Evolutionary conservation across 257 asterid genomes (phyloP), one percentile per base, ranked within the genome.

Genomic region (Cruciata laevipes): DNA sequence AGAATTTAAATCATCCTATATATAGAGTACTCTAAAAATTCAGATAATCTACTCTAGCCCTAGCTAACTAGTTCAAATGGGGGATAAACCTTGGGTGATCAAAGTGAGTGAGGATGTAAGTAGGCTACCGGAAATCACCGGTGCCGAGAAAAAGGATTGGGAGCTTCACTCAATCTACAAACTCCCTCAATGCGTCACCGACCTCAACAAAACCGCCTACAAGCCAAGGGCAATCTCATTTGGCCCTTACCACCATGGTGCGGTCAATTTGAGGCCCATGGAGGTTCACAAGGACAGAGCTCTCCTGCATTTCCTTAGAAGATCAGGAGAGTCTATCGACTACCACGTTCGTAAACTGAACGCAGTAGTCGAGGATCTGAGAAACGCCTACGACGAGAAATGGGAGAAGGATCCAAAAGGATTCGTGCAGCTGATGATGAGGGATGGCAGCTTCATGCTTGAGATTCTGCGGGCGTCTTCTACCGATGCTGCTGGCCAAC

Each of bases 231-330:
- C 72, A 2, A 85, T 82, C 24, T 86, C 87, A 4, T 63, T 86
- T 1, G 87, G 89, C 1, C 87, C 92, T 51, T 86, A 83, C 53
- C 84, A 83, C 31, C 72, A 82, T 32, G 78, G 73, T 9, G 6
- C 52, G 6, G 60, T n/a, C 5, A 32, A 40, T 37, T 42, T 81
- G 61, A 69, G 12, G 67, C 71, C 70, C 1, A 83, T 85, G 89
- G 91, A 85, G 68, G 76, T 33, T 61, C 87, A 85, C 79, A 85
- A 86, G 70, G 80, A 61, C 25, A 78, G 91, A 23, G 91, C 91
- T 27, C 74, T 86, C 27, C 71, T 71, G 4, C 89, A 69, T 21
- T 82, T 82, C 78, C 79, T 82, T 32, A 74, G 65, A 58, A 42
- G 83, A 61, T 73, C 84, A 6, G 61, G 68, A 2, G 73, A 74